Base-by-base conservation (phyloP, 345 rosid species). In the Hibiscus trionum region DNA sequence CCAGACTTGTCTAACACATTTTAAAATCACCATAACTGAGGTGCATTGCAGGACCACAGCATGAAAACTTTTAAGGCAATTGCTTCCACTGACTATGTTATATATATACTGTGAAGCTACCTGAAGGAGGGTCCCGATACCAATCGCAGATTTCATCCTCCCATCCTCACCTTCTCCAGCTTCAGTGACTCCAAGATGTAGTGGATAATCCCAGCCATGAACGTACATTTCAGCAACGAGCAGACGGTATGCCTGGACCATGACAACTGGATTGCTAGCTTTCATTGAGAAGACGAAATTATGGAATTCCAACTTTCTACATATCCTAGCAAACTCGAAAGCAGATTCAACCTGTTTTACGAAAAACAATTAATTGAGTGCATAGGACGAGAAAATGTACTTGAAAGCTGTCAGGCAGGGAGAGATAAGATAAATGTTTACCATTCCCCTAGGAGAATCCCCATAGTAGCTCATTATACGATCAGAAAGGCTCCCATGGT, bases 131-230 rank as follows among this genome's bases (percentile, higher is more conserved):
- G 99, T 92, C 52, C 97, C 99, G 63, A 92, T 95, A 47, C 97
- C 97, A 79, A 95, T 95, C 16, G 99, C 97, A 79, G 97, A 95
- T 81, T 95, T 95, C 97, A 95, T 95, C 73, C 99, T 85, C 21
- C 99, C 99, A 85, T 95, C 99, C 82, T 92, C 97, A 39, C 99
- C 99, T 88, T 95, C 99, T 83, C 99, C 97, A 74, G 97, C 99
- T 85, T 95, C 97, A 73, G 99, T 95, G 61, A 95, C 99, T 47
- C 99, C 99, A 81, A 92, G 87, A 78, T 95, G 99, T 69, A 95
- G 75, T 57, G 97, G 99, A 84, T 95, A 95, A 80, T 92, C 97
- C 99, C 97, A 95, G 47, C 97, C 99, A 10, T 88, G 88, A 72
- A 86, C 93, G 75, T 92, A 90, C 99, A 95, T 92, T 83, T 95